A percentile compares a stretch with the other conserved stretches of the same genome.
phyloP scores from a whole-genome alignment of 2,329 filamentous ascomycete species.

The Diaporthe humulicola region DNA sequence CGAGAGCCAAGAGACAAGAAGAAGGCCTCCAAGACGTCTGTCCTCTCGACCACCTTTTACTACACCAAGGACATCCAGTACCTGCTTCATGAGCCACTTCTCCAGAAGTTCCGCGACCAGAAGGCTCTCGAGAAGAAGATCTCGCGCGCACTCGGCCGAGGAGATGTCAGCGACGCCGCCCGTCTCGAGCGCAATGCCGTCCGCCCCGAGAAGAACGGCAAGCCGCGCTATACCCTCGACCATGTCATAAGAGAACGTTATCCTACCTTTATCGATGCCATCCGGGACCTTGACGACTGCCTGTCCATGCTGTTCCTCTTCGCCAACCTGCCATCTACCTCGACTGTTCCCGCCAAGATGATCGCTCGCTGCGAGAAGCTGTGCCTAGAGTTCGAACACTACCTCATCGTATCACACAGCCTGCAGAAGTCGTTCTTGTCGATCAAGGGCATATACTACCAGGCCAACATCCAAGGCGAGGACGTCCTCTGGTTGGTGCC shows the following conservation, averaged over 20 bases:
- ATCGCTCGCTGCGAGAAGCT: conserved; percentile 94
- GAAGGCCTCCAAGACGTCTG: conserved; percentile 93
- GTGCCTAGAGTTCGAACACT: conserved; percentile 97
- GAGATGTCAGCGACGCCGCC: conserved; percentile 89
- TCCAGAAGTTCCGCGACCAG: conserved; percentile 96
- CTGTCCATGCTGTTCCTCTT: conserved; percentile 98
- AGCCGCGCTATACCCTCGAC: conserved; percentile 90
- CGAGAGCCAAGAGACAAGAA: conserved; percentile 97
- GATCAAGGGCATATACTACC: conserved; percentile 99
- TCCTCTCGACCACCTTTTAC: conserved; percentile 91
- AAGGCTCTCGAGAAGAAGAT: conserved; percentile 99
- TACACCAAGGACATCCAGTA: conserved; percentile 98
- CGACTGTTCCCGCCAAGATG: conserved; percentile 92
- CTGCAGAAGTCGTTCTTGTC: conserved; percentile 96
- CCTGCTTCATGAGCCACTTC: conserved; percentile 93
- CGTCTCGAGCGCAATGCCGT: conserved; percentile 89
- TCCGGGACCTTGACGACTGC: conserved; percentile 96
- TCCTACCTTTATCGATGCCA: conserved; percentile 93
- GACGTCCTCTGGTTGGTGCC: conserved; percentile 97
- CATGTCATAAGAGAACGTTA: conserved; percentile 99
- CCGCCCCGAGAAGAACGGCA: conserved; percentile 90
- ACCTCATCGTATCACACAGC: conserved; percentile 91
- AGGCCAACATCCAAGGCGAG: conserved; percentile 96
- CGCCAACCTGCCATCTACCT: conserved; percentile 92
- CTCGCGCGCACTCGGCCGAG: conserved; percentile 88